Conservation (phyloP, 2,329 filamentous ascomycete species). For the Diaporthe vexans region DNA sequence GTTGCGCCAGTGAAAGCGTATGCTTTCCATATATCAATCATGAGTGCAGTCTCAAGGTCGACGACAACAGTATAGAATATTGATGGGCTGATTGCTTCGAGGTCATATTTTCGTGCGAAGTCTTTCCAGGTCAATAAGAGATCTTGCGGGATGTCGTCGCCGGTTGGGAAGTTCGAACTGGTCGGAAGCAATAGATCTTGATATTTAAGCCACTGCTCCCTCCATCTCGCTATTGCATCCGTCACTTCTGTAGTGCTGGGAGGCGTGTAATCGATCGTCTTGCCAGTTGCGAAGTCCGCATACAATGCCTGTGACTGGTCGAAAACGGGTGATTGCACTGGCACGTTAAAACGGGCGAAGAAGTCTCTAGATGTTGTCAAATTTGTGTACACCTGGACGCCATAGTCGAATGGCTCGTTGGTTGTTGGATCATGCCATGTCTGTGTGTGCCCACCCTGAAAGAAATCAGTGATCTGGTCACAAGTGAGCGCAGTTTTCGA, state of each 20-base stretch:
- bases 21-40: slow-evolving; percentile 22
- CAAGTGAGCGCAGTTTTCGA: neutral
- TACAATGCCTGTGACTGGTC: neutral
- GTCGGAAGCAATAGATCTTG: slow-evolving; percentile 1
- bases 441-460: slow-evolving; percentile 1
- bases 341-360: slow-evolving; percentile 2
- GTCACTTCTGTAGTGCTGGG: neutral
- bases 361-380: neutral
- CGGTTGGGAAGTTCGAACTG: neutral
- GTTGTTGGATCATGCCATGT: slow-evolving; percentile 6
- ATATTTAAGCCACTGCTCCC: slow-evolving; percentile 17
- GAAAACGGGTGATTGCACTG: neutral
- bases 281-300: slow-evolving; percentile 4
- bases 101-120: slow-evolving; percentile 1
- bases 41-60: neutral
- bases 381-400: slow-evolving; percentile 5
- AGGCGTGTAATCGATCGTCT: neutral
- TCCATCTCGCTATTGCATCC: neutral
- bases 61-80: neutral
- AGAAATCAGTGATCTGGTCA: neutral
- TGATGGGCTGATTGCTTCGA: neutral
- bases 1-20: slow-evolving; percentile 9
- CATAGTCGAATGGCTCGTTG: neutral
- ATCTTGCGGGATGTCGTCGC: neutral
- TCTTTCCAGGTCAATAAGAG: slow-evolving; percentile 15